Percentiles rank a stretch among this genome's conserved stretches.
phyloP scores from a whole-genome alignment of 805 yeast genomes.

The Lachancea meyersii region DNA sequence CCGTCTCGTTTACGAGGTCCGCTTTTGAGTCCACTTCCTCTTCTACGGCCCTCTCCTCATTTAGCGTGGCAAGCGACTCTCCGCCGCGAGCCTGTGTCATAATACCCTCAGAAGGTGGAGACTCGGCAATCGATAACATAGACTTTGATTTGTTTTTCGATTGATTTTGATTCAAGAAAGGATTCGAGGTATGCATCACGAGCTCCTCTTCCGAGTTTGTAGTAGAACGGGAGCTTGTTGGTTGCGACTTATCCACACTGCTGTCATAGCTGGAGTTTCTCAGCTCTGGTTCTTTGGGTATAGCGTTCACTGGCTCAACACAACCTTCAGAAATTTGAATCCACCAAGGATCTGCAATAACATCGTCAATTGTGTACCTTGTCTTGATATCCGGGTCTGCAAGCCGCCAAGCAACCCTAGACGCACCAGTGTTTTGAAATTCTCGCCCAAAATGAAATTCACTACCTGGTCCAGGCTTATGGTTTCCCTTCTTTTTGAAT shows the following conservation, averaged over 20 bases:
- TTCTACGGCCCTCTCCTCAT: constrained; percentile 11
- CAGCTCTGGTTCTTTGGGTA: constrained; percentile 22
- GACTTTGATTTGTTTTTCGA: constrained; percentile 18
- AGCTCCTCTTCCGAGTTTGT: constrained; percentile 9
- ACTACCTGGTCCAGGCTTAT: constrained; percentile 57
- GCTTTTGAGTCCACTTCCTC: not conserved
- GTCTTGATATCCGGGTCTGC: constrained; percentile 55
- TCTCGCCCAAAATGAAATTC: constrained; percentile 66
- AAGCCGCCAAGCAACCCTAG: constrained; percentile 68
- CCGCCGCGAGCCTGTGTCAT: not conserved
- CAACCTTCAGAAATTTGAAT: constrained; percentile 42
- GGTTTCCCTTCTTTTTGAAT: constrained; percentile 41
- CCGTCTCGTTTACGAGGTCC: not conserved
- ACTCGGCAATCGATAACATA: constrained; percentile 25
- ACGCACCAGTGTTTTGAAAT: constrained; percentile 51
- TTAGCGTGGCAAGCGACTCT: constrained; percentile 9
- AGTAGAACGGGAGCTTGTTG: constrained; percentile 11
- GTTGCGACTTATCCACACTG: constrained; percentile 3
- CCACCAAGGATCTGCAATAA: constrained; percentile 64
- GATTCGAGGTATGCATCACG: constrained; percentile 11
- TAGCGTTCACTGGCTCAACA: constrained; percentile 14
- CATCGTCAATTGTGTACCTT: constrained; percentile 48
- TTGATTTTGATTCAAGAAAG: constrained; percentile 9
- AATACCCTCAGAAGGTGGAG: not conserved
- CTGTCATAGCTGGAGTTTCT: constrained; percentile 18